Conservation (phyloP, 2,329 filamentous ascomycete genomes). For the Chlorencoelia australis region DNA sequence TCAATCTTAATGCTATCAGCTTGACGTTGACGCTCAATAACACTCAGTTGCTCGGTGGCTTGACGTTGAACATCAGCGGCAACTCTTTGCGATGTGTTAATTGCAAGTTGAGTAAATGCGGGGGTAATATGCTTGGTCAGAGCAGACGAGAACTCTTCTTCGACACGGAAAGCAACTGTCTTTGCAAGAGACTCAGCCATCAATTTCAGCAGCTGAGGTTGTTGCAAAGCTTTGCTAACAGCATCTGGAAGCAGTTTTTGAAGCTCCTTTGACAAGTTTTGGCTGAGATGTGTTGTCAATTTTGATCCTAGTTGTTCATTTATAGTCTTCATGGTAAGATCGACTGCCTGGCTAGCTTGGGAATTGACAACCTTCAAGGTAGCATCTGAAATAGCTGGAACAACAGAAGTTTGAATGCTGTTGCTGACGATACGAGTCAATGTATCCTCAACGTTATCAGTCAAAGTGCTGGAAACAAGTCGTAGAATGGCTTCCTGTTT, state of each 20-base stretch:
- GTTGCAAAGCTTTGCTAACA: slow-evolving; percentile 59
- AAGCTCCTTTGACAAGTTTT: slow-evolving; percentile 49
- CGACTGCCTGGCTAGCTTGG: slow-evolving; percentile 59
- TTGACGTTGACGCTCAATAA: slow-evolving; percentile 23
- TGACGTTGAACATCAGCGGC: slow-evolving; percentile 58
- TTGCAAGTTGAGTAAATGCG: slow-evolving; percentile 52
- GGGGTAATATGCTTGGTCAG: slow-evolving; percentile 57
- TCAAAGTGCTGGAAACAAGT: slow-evolving; percentile 56
- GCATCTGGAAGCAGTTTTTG: slow-evolving; percentile 58
- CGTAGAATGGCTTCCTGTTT: slow-evolving; percentile 61
- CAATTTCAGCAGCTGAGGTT: slow-evolving; percentile 59
- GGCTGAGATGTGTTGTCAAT: slow-evolving; percentile 32
- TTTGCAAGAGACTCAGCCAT: slow-evolving; percentile 64
- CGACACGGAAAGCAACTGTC: slow-evolving; percentile 56
- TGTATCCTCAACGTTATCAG: slow-evolving; percentile 52
- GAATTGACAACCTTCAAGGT: slow-evolving; percentile 51
- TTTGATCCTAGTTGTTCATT: slow-evolving; percentile 61
- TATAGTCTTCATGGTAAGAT: slow-evolving; percentile 41
- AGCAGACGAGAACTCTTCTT: slow-evolving; percentile 54
- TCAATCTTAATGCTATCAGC: slow-evolving; percentile 52
- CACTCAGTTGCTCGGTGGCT: slow-evolving; percentile 24
- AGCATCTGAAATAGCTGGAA: slow-evolving; percentile 63
- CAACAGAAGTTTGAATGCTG: slow-evolving; percentile 58
- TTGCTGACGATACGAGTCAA: slow-evolving; percentile 43
- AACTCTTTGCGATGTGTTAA: slow-evolving; percentile 57